A percentile compares a stretch with the other conserved stretches of the same genome.
phyloP scores from a whole-genome alignment of 176 grass and related monocot species.

The Rhynchospora breviuscula region DNA sequence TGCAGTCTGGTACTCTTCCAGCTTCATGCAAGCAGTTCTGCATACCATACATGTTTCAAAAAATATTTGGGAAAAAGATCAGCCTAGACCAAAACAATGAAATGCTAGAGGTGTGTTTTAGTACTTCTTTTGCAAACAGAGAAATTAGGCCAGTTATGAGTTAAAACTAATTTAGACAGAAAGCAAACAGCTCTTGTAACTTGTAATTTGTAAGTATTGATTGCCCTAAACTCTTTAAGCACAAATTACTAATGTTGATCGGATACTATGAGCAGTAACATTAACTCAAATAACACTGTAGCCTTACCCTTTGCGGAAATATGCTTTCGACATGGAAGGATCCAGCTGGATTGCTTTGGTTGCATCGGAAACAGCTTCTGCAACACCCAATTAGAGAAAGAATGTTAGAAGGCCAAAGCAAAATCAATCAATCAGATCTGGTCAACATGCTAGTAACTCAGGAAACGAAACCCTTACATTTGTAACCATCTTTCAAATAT shows the following conservation, averaged over 20 bases:
- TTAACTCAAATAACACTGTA: background rate
- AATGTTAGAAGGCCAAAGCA: background rate
- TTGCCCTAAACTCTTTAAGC: background rate
- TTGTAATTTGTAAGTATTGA: background rate
- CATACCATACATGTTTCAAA: slow-evolving; percentile 3
- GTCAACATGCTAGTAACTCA: background rate
- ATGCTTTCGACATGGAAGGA: slow-evolving; percentile 44
- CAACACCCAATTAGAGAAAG: background rate
- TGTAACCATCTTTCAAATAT: background rate
- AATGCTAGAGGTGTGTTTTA: background rate
- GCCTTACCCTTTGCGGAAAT: slow-evolving; percentile 44
- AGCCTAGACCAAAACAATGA: background rate
- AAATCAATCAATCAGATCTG: slow-evolving; percentile 6
- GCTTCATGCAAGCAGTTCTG: slow-evolving; percentile 47
- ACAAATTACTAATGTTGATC: background rate
- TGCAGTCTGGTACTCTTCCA: slow-evolving; percentile 51
- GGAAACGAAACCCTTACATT: background rate
- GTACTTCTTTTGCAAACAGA: background rate
- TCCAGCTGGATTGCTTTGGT: slow-evolving; percentile 39
- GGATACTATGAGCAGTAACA: background rate
- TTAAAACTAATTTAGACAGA: background rate
- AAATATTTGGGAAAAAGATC: background rate
- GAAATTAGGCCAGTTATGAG: background rate
- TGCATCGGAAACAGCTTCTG: slow-evolving; percentile 41
- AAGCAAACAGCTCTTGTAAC: background rate